A percentile compares a stretch with the other conserved stretches of the same genome.
Conservation (phyloP, 176 grass and related monocot species). For the Urochloa ruziziensis region DNA sequence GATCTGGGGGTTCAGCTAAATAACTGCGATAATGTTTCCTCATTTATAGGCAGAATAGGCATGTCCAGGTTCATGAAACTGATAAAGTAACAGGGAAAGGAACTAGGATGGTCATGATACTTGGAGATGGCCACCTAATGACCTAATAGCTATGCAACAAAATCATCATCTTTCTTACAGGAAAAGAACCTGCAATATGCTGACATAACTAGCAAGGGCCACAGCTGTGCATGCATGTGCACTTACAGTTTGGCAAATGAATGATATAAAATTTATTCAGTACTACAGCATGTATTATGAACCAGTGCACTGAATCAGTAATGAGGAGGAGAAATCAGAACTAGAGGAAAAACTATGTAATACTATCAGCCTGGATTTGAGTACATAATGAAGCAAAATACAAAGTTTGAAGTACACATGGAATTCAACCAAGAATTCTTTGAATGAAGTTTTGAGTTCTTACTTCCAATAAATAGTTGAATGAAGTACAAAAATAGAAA, state of each 20-base stretch:
- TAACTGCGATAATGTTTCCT: neutral
- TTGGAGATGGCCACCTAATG: neutral
- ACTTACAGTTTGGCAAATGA: neutral
- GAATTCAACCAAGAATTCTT: neutral
- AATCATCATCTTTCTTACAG: neutral
- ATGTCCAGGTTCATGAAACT: conserved; percentile 8
- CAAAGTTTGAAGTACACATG: neutral
- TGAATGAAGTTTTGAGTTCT: neutral
- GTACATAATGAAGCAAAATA: neutral
- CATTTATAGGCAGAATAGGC: neutral
- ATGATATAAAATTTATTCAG: conserved; percentile 11
- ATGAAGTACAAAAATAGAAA: neutral
- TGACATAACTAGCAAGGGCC: conserved; percentile 7
- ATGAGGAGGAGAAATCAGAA: neutral
- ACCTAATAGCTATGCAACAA: neutral
- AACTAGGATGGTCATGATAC: neutral
- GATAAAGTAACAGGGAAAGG: neutral
- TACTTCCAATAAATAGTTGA: neutral
- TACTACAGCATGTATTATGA: neutral
- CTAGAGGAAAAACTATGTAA: neutral
- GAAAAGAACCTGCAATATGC: neutral
- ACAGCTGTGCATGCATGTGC: neutral
- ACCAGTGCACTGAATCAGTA: neutral
- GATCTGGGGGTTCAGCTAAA: neutral
- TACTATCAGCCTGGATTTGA: neutral